Evolutionary conservation across 805 yeast genomes (phyloP).

Genomic region (Helenozyma baotianmanensis): DNA sequence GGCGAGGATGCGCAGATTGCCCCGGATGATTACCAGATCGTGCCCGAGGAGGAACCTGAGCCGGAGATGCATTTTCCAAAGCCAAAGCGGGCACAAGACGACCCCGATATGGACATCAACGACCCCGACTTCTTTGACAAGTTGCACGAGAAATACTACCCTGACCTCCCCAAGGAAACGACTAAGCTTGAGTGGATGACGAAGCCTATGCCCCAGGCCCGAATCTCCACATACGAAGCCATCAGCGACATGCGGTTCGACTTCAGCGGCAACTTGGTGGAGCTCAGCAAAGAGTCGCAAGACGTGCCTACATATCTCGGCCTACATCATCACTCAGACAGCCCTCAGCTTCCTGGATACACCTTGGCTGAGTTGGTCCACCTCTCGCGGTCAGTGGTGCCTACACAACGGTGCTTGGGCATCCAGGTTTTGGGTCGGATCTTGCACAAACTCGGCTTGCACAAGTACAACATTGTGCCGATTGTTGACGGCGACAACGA

Average conservation of each 20-base stretch:
- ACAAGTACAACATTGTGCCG: constrained; percentile 51
- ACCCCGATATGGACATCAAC: constrained; percentile 51
- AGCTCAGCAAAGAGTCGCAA: constrained; percentile 29
- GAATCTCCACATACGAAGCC: constrained; percentile 43
- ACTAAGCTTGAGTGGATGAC: constrained; percentile 91
- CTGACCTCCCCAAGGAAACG: constrained; percentile 81
- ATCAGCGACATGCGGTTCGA: constrained; percentile 80
- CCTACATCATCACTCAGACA: constrained; percentile 86
- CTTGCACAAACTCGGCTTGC: constrained; percentile 70
- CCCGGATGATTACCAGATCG: constrained; percentile 39
- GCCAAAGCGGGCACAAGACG: constrained; percentile 32
- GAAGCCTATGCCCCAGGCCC: constrained; percentile 46
- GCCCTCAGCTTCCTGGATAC: constrained; percentile 89
- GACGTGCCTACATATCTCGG: constrained; percentile 57
- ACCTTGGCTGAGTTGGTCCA: constrained; percentile 80
- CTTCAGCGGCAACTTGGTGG: constrained; percentile 73
- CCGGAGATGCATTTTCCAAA: constrained; percentile 62
- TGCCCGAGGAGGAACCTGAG: constrained; percentile 37
- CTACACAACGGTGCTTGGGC: constrained; percentile 84
- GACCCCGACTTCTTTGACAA: constrained; percentile 78
- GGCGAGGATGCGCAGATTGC: constrained; percentile 38
- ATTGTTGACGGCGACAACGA: constrained; percentile 29
- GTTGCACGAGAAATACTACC: constrained; percentile 80
- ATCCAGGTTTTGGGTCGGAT: constrained; percentile 85
- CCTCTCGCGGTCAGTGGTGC: constrained; percentile 68